Base-by-base conservation (phyloP, 306 rosid genomes). In the Herpetospermum pedunculosum region DNA sequence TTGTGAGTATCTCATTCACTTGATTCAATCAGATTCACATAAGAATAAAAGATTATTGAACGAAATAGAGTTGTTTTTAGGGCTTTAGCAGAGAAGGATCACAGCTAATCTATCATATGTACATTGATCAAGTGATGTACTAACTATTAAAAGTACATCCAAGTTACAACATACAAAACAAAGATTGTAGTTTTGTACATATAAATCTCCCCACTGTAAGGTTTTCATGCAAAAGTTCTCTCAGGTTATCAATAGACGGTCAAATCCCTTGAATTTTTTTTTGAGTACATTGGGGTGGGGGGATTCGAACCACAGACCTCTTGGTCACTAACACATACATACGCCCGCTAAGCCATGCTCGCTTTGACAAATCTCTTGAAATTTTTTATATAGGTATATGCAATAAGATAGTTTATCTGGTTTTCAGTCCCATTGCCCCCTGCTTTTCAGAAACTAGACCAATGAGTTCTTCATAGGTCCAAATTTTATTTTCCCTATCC, bases 61-160 rank as follows among this genome's bases (percentile, higher is more conserved):
- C 80, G 96, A 91, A 85, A 89, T 87, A 53, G 95, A 91, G 78
- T 68, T 77, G 77, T 83, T 86, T 88, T 84, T 15, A 89, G 83
- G 74, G 72, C 85, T 65, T 80, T 78, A 80, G 76, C 83, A 48
- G 83, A 48, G 73, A 80, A 87, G 73, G 78, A 83, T 69, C 60
- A 62, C 55, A 70, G 77, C 49, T 72, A 52, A 72, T 23, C 52
- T 21, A 19, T 34, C 47, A 10, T 6, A 1, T 69, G 13, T 11
- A 15, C 55, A 4, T n/a, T 18, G 70, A n/a, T 68, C 23, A 68
- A 68, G 35, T 12, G 52, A 25, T 21, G 53, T 25, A 25, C 25
- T 44, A 41, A 69, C 23, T 5, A 26, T 69, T 44, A 7, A 47
- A 25, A 15, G 12, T 69, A 44, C 73, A 70, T 29, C 58, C 28